Evolutionary conservation across 2,329 filamentous ascomycete genomes (phyloP), one percentile per base, ranked within the genome.

Genomic region (Aaosphaeria arxii): DNA sequence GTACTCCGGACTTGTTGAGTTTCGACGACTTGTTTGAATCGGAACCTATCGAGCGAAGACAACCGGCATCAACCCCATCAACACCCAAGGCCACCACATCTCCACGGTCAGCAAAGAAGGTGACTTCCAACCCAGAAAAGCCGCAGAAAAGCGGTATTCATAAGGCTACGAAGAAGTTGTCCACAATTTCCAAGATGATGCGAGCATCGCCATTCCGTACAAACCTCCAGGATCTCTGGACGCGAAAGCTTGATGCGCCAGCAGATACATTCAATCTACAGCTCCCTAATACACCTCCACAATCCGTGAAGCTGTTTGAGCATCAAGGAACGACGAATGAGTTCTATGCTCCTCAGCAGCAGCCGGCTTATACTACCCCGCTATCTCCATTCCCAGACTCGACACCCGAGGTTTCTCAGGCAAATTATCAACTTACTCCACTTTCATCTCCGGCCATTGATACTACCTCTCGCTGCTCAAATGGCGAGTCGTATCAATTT

Each of bases 121-220:
- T 62, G 49, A 50, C 51, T 4, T 58, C 59, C 24, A 63, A 56
- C 40, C 54, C 56, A 40, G 53, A 40, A 30, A 54, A 51, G 36
- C 52, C 57, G 24, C 40, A 52, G 33, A 50, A 56, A 33, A 54
- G 61, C 40, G 59, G 59, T 1, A 52, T 62, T 29, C 56, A 59
- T 9, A 67, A 63, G 29, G 44, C 49, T 1, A 40, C 47, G 2
- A 65, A 55, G 41, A 66, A 56, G 39, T 48, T 56, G 28, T 46
- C 54, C 4, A 44, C 49, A 11, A 47, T 58, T 75, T 71, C 76
- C 40, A 81, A 76, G 58, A 77, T 82, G 74, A 80, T 80, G 74
- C 78, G 74, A 56, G 74, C 79, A 38, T 75, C 76, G 24, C 73
- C 76, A 47, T 73, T 71, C 54, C 69, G 69, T 9, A 56, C 67